phyloP scores from a whole-genome alignment of 2,329 filamentous ascomycete genomes.

The Ophiostoma tasmaniense region DNA sequence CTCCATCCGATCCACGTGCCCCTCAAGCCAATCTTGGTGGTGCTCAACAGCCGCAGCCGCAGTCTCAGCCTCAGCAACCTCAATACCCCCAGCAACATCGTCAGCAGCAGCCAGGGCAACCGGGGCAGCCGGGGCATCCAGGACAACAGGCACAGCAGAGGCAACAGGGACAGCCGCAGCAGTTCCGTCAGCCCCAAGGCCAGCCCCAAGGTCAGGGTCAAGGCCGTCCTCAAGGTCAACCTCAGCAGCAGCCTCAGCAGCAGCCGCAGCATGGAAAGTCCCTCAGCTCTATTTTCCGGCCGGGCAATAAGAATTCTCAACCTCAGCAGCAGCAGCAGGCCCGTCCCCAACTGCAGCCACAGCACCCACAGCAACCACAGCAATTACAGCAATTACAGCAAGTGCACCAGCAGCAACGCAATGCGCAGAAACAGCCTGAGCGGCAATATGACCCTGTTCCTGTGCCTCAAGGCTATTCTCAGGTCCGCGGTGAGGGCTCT shows the following conservation, averaged over 20 bases:
- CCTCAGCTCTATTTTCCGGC: constrained; percentile 4
- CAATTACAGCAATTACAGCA: neutral
- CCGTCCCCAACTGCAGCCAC: neutral
- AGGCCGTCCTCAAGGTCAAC: neutral
- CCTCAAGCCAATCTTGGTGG: neutral
- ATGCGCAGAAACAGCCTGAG: constrained; percentile 20
- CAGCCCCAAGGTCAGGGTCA: neutral
- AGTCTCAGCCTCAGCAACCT: neutral
- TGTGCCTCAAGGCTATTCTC: constrained; percentile 31
- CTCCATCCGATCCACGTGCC: neutral
- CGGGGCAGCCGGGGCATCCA: neutral
- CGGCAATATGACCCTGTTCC: constrained; percentile 32
- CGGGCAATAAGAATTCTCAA: neutral
- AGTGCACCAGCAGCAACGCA: neutral
- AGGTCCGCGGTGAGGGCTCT: constrained; percentile 32
- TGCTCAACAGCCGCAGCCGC: neutral
- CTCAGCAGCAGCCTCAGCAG: neutral
- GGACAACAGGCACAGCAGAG: neutral
- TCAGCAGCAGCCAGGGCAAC: neutral
- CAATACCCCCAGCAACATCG: neutral
- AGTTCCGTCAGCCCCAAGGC: neutral
- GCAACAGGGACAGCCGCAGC: neutral
- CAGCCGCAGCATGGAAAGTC: neutral
- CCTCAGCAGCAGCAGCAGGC: constrained; percentile 5
- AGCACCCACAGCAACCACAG: neutral